Percentiles rank a stretch among this genome's conserved stretches.
These are phyloP conservation scores for Xylaria sp. DNA, from an alignment of 2,329 filamentous ascomycete species.

Conservation along the genomic window DNA sequence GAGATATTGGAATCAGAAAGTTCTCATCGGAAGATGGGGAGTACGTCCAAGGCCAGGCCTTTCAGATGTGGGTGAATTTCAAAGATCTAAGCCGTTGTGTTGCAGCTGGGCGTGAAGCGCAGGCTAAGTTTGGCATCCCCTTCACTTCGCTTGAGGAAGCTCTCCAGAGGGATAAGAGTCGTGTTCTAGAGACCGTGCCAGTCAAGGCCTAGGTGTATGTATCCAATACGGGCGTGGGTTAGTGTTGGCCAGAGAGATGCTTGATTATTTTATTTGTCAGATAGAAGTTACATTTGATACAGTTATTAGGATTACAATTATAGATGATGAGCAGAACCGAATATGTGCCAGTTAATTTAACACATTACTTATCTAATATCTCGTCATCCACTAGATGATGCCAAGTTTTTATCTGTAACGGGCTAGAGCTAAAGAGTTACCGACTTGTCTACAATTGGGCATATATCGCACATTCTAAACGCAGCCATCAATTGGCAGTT, in stretches of 20 bases:
- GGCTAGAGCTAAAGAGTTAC: no score
- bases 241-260: not conserved
- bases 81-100: slow-evolving; percentile 40
- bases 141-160: slow-evolving; percentile 45
- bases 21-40: slow-evolving; percentile 40
- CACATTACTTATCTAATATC: no score
- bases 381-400: no score
- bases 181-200: slow-evolving; percentile 39
- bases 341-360: no score
- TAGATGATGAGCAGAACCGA: no score
- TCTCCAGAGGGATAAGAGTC: slow-evolving; percentile 42
- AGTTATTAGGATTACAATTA: no score
- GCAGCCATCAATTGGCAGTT: no score
- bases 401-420: no score
- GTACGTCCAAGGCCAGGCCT: slow-evolving; percentile 38
- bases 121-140: slow-evolving; percentile 46
- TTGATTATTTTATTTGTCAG: no score
- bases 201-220: not conserved
- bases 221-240: not conserved
- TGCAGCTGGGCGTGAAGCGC: slow-evolving; percentile 35
- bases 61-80: slow-evolving; percentile 45
- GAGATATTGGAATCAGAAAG: slow-evolving; percentile 42
- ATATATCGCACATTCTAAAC: no score
- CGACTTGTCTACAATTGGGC: no score
- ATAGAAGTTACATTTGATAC: no score